Base-by-base conservation (phyloP, 148 eudicot species). In the Selenicereus undatus region DNA sequence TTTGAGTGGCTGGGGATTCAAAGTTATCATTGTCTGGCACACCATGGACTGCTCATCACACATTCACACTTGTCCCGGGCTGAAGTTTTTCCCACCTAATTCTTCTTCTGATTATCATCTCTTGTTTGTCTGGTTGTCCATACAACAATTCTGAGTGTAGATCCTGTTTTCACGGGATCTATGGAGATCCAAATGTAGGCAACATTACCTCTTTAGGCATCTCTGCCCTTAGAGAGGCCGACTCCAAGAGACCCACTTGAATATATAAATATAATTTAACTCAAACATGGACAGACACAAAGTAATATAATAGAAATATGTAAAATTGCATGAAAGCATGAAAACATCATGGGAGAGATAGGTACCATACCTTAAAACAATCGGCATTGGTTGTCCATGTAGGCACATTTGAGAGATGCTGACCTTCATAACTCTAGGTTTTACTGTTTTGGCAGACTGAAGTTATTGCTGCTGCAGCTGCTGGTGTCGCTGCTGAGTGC, bases 401-500 rank as follows among this genome's bases (percentile, higher is more conserved):
- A 39, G 43, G 43, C 3, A 39, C 43, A 39, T 4, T 39, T 39
- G 8, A 27, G 11, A 26, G 58, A 30, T 83, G 73, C 71, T 81
- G 35, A 66, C 18, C 21, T 62, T 72, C 48, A 17, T 77, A 56
- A 9, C 35, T 73, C 72, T 66, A 27, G 54, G 73, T 29, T 80
- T 76, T 82, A 20, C 22, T 56, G 62, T 79, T 60, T 54, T 83
- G 77, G 89, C 97, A 96, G 99, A 96, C 99, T 84, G 93, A 96
- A 91, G 94, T 96, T 62, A 96, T 96, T 91, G 99, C 99, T 82
- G 95, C 99, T 69, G 98, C 98, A 20, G 97, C 99, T 79, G 99
- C 99, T 83, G 98, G 95, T 83, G 97, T 92, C 82, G 99, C 98
- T 68, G 93, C 98, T 75, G 98, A 88, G 84, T 91, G 93, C 76